Base-by-base conservation (phyloP, 257 asterid genomes). In the Rauvolfia tetraphylla region DNA sequence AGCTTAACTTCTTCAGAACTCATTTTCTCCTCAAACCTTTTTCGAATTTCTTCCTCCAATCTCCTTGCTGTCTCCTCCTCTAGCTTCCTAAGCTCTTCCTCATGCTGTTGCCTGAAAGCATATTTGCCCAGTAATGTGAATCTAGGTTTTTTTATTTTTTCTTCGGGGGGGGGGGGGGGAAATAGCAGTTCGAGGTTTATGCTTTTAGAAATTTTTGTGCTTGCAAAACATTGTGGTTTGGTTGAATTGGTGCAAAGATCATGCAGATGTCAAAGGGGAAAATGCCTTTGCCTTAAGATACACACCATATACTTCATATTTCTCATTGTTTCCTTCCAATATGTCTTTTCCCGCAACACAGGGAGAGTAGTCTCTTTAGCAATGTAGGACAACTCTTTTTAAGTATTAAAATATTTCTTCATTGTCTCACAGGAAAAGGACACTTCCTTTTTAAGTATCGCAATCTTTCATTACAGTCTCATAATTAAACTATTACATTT, bases 31-130 rank as follows among this genome's bases (percentile, higher is more conserved):
- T 89, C 98, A 10, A 93, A 97, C 79, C 87, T 87, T 81, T 75
- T 90, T 68, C 96, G 88, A 67, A 93, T 92, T 84, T 88, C 97
- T 82, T 92, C 97, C 82, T 92, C 97, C 86, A 93, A 68, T 78
- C 98, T 88, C 85, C 66, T 83, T 56, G 97, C 95, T 71, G 97
- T 92, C 86, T 93, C 97, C 87, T 93, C 98, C 86, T 93, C 98
- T 75, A 93, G 84, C 76, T 83, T 89, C 78, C 85, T 89, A 73
- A 93, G 97, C 83, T 93, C 98, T 49, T 87, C 97, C 84, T 88
- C 96, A 72, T 79, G 91, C 86, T 87, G 97, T 75, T 75, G 82
- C 83, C 97, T 93, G 84, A 61, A 83, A 72, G 41, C 9, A 72
- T 22, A 81, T 46, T 48, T 61, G 74, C 76, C 58, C 70, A 70